These are phyloP conservation scores for Thermochaetoides thermophila DNA, from an alignment of 495 filamentous ascomycete species.

Conservation along the genomic window DNA sequence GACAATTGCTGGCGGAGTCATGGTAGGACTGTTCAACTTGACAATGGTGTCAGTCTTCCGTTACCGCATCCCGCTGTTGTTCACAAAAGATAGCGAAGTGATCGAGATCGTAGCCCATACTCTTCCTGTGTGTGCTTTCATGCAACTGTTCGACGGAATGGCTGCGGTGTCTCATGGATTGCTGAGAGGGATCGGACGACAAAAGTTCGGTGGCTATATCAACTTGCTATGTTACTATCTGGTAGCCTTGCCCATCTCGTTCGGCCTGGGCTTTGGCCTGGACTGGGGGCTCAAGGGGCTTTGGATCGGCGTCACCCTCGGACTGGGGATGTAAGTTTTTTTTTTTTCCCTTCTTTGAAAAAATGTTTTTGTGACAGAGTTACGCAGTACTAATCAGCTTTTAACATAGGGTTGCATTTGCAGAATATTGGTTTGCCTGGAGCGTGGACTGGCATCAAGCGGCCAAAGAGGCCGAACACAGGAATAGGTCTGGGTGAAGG, in stretches of 20 bases:
- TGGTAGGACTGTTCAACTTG: conserved; percentile 67
- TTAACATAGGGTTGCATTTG: conserved; percentile 42
- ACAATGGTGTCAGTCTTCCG: conserved; percentile 47
- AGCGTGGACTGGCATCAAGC: conserved; percentile 57
- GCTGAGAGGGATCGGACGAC: conserved; percentile 68
- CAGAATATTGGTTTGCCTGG: conserved; percentile 53
- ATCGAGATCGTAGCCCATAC: conserved; percentile 54
- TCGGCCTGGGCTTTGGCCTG: conserved; percentile 57
- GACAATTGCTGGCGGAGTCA: conserved; percentile 43
- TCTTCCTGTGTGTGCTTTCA: conserved; percentile 66
- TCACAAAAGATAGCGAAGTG: conserved; percentile 69
- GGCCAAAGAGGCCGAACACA: conserved; percentile 52
- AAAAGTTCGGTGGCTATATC: conserved; percentile 78
- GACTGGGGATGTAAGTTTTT: conserved; percentile 39
- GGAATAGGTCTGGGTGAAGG: conserved; percentile 51
- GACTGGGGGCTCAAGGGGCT: conserved; percentile 61
- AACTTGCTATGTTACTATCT: conserved; percentile 75
- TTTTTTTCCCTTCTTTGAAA: not conserved
- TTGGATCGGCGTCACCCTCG: conserved; percentile 69
- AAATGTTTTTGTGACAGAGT: conserved; percentile 6
- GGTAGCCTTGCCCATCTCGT: conserved; percentile 71
- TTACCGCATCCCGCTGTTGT: conserved; percentile 56
- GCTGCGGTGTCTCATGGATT: conserved; percentile 69
- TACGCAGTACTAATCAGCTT: too few species aligned
- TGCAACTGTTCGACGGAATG: conserved; percentile 77